These are phyloP conservation scores for Tetraselmis chui DNA, from an alignment of 139 green algal genomes.

Conservation along the genomic window DNA sequence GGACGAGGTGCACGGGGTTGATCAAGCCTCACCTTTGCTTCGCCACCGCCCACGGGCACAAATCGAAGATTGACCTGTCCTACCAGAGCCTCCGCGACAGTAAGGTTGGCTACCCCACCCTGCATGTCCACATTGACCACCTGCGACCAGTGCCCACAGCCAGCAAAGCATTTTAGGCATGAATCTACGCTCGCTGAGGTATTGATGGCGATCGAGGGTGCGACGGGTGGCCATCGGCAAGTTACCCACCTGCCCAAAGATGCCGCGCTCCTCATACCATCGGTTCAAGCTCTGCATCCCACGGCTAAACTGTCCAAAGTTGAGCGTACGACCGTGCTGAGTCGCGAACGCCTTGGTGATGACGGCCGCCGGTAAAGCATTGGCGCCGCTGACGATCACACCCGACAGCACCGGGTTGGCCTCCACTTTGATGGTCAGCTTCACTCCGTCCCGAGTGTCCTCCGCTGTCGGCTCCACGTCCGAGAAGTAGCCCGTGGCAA, in stretches of 20 bases:
- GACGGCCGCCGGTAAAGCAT: constrained; percentile 66
- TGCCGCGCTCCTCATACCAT: constrained; percentile 82
- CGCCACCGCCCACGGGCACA: constrained; percentile 11
- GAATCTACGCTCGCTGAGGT: neutral
- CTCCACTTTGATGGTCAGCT: constrained; percentile 69
- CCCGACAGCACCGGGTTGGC: constrained; percentile 72
- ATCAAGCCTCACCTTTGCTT: neutral
- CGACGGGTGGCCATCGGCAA: neutral
- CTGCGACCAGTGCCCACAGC: constrained; percentile 26
- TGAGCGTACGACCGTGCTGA: constrained; percentile 72
- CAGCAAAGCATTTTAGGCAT: neutral
- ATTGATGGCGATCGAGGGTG: neutral
- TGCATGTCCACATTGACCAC: constrained; percentile 53
- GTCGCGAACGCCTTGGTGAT: constrained; percentile 73
- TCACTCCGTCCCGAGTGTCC: constrained; percentile 91
- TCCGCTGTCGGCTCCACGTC: constrained; percentile 57
- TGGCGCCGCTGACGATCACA: constrained; percentile 63
- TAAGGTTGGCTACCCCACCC: constrained; percentile 34
- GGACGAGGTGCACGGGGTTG: neutral
- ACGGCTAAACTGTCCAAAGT: constrained; percentile 54
- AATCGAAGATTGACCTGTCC: constrained; percentile 62
- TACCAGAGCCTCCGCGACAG: constrained; percentile 68
- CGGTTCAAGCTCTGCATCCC: constrained; percentile 64
- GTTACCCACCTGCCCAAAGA: constrained; percentile 74
- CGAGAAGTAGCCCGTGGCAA: constrained; percentile 84